Evolutionary conservation across 2,329 filamentous ascomycete genomes (phyloP), one percentile per base, ranked within the genome.

Genomic region (Colletotrichum navitas): DNA sequence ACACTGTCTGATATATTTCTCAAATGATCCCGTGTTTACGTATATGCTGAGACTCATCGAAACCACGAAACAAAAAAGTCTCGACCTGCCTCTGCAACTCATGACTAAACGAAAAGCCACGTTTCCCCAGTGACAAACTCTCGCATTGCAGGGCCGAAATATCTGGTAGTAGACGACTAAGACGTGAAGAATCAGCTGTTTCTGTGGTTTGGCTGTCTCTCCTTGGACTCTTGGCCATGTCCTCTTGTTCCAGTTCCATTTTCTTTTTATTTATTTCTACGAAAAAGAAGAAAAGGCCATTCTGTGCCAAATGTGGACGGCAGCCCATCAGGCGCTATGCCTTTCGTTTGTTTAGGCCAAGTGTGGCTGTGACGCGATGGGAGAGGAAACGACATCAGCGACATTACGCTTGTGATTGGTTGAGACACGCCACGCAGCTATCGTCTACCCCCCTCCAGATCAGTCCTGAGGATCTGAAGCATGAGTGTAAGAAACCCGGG

Each of bases 221-320:
- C 2, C 47, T 32, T 59, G 26, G n/a, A 21, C 41, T 49, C 68
- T 59, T 54, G 54, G 59, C 43, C 34, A 0, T 43, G 36, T 60
- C 45, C 3, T 36, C 26, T 18, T 26, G 54, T 68, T 52, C 65
- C 65, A 29, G 59, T 41, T 58, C n/a, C 39, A 66, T 55, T 24
- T 63, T 49, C 47, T 52, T 59, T 34, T 11, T 32, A 68, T 55
- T n/a, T n/a, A n/a, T 29, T 29, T 29, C 2, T 2, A 29, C 29
- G 65, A 60, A 71, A 39, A 11, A n/a, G 60, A 11, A 54, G 68
- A n/a, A 64, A 11, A 54, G 68, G 47, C 45, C 65, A 49, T 68
- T 59, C 59, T 45, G 49, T 32, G 34, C 47, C 24, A 39, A 14
- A 43, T 49, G 5, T 49, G 60, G 36, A 24, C 63, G 65, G 65